Base-by-base conservation (phyloP, 495 filamentous ascomycete species). In the Pyronema domesticum region DNA sequence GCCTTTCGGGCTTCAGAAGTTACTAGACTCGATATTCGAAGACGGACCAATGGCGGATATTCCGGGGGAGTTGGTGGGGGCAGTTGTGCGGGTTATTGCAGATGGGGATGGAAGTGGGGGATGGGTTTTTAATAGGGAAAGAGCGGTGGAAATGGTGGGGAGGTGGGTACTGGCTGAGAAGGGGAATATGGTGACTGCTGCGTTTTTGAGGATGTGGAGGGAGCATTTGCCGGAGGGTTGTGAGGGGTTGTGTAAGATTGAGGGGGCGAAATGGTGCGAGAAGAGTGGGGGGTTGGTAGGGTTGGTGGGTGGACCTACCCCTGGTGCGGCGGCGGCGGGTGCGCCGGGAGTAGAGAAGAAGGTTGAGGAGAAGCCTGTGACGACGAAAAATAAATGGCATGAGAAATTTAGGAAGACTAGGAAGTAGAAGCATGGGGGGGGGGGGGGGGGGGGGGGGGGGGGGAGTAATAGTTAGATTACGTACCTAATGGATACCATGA, bases 381-480 rank as follows among this genome's bases (percentile, higher is more conserved):
- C 59, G 17, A 30, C 30, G 23, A 63, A 53, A 36, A 59, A 63
- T 17, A 64, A 64, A 23, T 64, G 61, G 61, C 61, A 64, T 23
- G 61, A 64, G 39, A 63, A 37, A 14, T 53, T 64, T 30, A 43
- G 60, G 46, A 64, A 60, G 33, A 37, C 15, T 1, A 53, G 23
- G 33, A 53, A 36, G 48, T 48, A 48, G 45, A 1, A 15, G 15
- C 1, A n/a, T n/a, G 6, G 39, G 23, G 23, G 5, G 23, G 23
- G 23, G 5, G 23, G 23, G 23, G 6, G 39, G 23, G 23, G 5
- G 23, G 6, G 39, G 23, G 23, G 5, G 23, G 23, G 23, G 5
- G 23, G 23, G 23, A 30, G 23, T 30, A 5, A 30, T 30, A 30
- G 23, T 30, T 30, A 5, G 5, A 30, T 30, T 30, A 30, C 5